Evolutionary conservation across 805 yeast species (phyloP).

Genomic region (Metschnikowia matae): DNA sequence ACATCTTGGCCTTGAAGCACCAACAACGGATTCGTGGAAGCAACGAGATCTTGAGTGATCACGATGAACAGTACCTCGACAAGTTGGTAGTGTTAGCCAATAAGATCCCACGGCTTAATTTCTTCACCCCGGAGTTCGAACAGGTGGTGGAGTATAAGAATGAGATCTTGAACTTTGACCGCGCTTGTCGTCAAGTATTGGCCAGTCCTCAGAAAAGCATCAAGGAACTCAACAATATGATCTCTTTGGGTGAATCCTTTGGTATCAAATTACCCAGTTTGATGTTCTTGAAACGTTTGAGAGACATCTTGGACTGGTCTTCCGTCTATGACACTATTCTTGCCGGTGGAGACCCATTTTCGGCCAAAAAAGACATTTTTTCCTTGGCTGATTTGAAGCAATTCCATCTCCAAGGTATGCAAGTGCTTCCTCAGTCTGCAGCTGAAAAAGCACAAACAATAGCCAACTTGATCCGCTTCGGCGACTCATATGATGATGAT

Average conservation of each 20-base stretch:
- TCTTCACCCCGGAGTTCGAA: slow-evolving; percentile 56
- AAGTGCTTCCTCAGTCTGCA: slow-evolving; percentile 28
- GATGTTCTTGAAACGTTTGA: slow-evolving; percentile 32
- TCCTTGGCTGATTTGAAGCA: slow-evolving; percentile 25
- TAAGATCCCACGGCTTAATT: slow-evolving; percentile 47
- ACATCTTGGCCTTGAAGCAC: slow-evolving; percentile 47
- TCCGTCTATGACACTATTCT: slow-evolving; percentile 28
- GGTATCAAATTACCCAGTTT: slow-evolving; percentile 53
- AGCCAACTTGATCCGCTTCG: slow-evolving; percentile 22
- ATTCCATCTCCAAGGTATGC: slow-evolving; percentile 27
- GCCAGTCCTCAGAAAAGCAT: slow-evolving; percentile 29
- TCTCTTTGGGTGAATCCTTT: slow-evolving; percentile 55
- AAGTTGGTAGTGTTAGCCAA: slow-evolving; percentile 18
- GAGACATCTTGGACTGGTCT: slow-evolving; percentile 34
- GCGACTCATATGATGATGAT: slow-evolving; percentile 22
- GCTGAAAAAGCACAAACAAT: slow-evolving; percentile 28
- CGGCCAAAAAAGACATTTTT: slow-evolving; percentile 33
- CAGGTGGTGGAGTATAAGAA: slow-evolving; percentile 50
- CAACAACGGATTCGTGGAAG: slow-evolving; percentile 42
- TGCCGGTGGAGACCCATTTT: slow-evolving; percentile 39
- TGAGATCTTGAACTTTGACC: slow-evolving; percentile 51
- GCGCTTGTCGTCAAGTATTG: slow-evolving; percentile 39
- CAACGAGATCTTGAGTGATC: slow-evolving; percentile 21
- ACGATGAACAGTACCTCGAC: slow-evolving; percentile 16
- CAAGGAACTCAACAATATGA: slow-evolving; percentile 49